phyloP scores from a whole-genome alignment of 208 protist genomes.

The Endotrypanum monterogeii region DNA sequence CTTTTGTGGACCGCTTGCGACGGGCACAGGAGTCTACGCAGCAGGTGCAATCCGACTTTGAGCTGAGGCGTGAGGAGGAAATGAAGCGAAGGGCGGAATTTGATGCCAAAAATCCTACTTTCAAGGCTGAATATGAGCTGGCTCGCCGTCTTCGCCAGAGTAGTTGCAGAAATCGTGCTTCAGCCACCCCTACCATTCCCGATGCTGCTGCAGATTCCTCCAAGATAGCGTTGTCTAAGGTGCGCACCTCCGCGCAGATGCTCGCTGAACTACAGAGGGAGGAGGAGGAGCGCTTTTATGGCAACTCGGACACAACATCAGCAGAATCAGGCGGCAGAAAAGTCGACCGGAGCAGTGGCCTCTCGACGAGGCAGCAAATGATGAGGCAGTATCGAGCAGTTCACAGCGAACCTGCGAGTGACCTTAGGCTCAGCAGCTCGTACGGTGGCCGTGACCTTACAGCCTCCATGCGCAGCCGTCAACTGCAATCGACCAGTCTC shows the following conservation, averaged over 20 bases:
- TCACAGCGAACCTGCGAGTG: slow-evolving; percentile 23
- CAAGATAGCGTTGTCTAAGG: slow-evolving; percentile 9
- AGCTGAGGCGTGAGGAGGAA: slow-evolving; percentile 77
- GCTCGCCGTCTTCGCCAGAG: slow-evolving; percentile 37
- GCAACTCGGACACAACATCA: slow-evolving; percentile 8
- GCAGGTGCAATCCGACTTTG: slow-evolving; percentile 58
- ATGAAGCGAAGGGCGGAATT: slow-evolving; percentile 82
- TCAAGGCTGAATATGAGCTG: slow-evolving; percentile 74
- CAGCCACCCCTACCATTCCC: slow-evolving; percentile 16
- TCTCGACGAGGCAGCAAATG: slow-evolving; percentile 44
- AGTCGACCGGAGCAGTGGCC: background rate
- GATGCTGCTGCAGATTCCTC: slow-evolving; percentile 16
- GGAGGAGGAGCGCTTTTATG: slow-evolving; percentile 45
- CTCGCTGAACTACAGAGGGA: slow-evolving; percentile 45
- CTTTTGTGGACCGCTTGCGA: slow-evolving; percentile 77
- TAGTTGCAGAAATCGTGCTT: background rate
- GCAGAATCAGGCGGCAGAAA: background rate
- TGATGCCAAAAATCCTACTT: slow-evolving; percentile 73
- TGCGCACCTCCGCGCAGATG: slow-evolving; percentile 61
- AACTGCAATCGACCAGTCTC: slow-evolving; percentile 21
- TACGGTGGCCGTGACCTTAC: slow-evolving; percentile 6
- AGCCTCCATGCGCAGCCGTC: background rate
- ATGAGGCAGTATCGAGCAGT: slow-evolving; percentile 47
- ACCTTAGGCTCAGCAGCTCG: slow-evolving; percentile 3
- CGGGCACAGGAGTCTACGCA: slow-evolving; percentile 44